Percentiles rank a stretch among this genome's conserved stretches.
Conservation (phyloP, 169 alveolate genomes). For the Plasmodium berghei region DNA sequence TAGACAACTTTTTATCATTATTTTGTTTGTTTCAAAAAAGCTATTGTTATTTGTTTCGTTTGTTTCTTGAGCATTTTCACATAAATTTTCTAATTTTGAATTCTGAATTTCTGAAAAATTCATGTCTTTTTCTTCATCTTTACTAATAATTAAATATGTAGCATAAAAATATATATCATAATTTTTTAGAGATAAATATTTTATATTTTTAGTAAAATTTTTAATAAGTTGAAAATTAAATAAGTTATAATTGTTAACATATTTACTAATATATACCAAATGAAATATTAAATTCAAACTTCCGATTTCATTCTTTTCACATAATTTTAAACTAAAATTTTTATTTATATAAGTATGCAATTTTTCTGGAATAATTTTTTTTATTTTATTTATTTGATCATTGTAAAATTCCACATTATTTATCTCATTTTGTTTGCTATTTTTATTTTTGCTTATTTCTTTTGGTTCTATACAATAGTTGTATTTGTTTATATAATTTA, state of each 20-base stretch:
- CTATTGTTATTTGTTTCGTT: neutral
- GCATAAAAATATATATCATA: constrained; percentile 5
- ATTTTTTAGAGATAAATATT: neutral
- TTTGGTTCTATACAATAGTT: neutral
- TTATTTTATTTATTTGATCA: neutral
- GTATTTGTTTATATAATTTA: neutral
- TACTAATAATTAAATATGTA: neutral
- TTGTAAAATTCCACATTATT: neutral
- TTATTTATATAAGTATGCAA: constrained; percentile 22
- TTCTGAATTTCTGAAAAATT: no score
- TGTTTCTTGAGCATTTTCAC: neutral
- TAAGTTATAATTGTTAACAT: neutral
- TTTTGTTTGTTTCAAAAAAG: neutral
- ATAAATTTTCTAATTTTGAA: neutral
- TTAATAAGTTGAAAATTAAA: neutral
- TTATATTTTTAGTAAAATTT: neutral
- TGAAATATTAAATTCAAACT: constrained; percentile 8
- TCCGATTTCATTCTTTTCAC: constrained; percentile 3
- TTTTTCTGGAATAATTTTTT: neutral
- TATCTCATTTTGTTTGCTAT: neutral
- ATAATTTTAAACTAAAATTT: neutral
- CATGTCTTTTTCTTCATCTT: no score
- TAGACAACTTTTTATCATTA: neutral
- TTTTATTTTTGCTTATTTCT: neutral
- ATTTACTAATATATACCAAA: constrained; percentile 3